Evolutionary conservation across 352 stramenopile genomes (phyloP).

Genomic region (Pythium rhizo-oryzae): DNA sequence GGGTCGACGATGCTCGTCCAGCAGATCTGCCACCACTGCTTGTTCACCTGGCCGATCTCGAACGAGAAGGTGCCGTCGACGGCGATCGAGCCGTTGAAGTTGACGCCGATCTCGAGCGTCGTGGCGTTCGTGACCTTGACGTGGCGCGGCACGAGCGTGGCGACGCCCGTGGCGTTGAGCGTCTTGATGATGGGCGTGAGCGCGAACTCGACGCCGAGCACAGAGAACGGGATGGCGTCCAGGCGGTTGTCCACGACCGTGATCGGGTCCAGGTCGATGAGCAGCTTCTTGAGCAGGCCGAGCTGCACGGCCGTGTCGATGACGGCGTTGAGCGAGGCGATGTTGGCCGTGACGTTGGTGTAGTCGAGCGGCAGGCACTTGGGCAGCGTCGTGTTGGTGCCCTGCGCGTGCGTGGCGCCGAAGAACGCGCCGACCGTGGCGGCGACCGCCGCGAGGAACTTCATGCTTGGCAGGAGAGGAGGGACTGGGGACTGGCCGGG

Average conservation of each 20-base stretch:
- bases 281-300: constrained; percentile 30
- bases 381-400: constrained; percentile 10
- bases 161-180: constrained; percentile 49
- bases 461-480: constrained; percentile 30
- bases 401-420: constrained; percentile 28
- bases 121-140: constrained; percentile 48
- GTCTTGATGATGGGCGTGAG: constrained; percentile 55
- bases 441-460: constrained; percentile 40
- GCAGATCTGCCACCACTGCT: constrained; percentile 67
- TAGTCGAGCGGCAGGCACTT: constrained; percentile 47
- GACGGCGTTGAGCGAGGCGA: constrained; percentile 51
- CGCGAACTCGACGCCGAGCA: constrained; percentile 51
- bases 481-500: background rate
- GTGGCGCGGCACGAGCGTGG: constrained; percentile 40
- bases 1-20: constrained; percentile 54
- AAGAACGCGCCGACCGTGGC: constrained; percentile 18
- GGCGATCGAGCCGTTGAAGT: constrained; percentile 45
- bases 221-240: constrained; percentile 40
- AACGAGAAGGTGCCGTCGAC: constrained; percentile 43
- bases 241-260: constrained; percentile 45
- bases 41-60: constrained; percentile 52
- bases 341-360: constrained; percentile 42
- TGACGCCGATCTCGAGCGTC: constrained; percentile 39
- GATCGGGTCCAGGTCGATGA: constrained; percentile 36
- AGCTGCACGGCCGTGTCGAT: constrained; percentile 35